A percentile compares a stretch with the other conserved stretches of the same genome.
Evolutionary conservation across 2,329 filamentous ascomycete genomes (phyloP).

Genomic region (Phaeosphaeria sp.): DNA sequence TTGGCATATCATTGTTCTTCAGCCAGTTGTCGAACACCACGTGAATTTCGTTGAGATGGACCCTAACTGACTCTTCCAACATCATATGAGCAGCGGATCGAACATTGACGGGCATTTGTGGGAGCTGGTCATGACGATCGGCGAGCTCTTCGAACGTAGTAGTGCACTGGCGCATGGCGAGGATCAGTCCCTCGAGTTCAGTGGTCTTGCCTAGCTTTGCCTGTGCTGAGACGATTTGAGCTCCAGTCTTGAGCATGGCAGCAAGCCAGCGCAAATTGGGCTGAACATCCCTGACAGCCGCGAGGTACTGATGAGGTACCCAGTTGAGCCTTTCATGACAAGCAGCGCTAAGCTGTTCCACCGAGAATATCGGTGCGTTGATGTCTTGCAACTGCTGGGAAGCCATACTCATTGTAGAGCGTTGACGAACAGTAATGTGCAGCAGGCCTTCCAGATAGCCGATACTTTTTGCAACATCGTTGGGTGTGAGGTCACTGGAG

Average conservation of each 20-base stretch:
- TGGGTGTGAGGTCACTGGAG: constrained; percentile 81
- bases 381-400: constrained; percentile 45
- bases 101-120: constrained; percentile 35
- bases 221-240: constrained; percentile 70
- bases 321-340: constrained; percentile 21
- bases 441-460: constrained; percentile 89
- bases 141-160: constrained; percentile 20
- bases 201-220: constrained; percentile 64
- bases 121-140: constrained; percentile 23
- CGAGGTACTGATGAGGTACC: constrained; percentile 14
- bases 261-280: constrained; percentile 65
- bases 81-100: constrained; percentile 24
- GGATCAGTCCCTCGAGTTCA: constrained; percentile 33
- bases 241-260: constrained; percentile 69
- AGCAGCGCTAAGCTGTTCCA: constrained; percentile 36
- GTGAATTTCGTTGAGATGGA: constrained; percentile 21
- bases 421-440: constrained; percentile 67
- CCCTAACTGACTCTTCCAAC: constrained; percentile 19
- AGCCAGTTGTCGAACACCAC: constrained; percentile 24
- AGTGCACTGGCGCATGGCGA: constrained; percentile 34
- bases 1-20: constrained; percentile 30
- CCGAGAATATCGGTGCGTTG: constrained; percentile 44
- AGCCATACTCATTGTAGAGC: constrained; percentile 50
- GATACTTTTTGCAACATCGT: constrained; percentile 78
- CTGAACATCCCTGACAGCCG: constrained; percentile 18